phyloP scores from a whole-genome alignment of 208 protist species.

The Crithidia mellificae region DNA sequence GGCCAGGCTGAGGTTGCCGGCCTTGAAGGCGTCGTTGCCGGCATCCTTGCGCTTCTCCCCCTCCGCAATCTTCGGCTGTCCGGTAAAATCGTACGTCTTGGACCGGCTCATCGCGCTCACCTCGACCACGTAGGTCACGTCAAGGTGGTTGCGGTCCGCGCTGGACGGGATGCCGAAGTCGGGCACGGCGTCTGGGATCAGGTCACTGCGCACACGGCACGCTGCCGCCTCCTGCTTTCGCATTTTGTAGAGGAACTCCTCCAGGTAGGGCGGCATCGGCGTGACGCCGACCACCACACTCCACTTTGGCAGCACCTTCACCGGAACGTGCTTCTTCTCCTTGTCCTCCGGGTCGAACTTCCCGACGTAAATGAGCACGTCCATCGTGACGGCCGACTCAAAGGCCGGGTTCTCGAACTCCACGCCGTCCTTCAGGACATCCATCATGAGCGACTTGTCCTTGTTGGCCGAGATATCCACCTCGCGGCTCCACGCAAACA shows the following conservation, averaged over 20 bases:
- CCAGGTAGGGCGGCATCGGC: slow-evolving; percentile 64
- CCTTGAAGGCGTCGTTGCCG: slow-evolving; percentile 84
- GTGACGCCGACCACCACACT: slow-evolving; percentile 61
- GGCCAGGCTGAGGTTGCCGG: slow-evolving; percentile 54
- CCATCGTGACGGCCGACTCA: slow-evolving; percentile 67
- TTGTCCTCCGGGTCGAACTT: slow-evolving; percentile 42
- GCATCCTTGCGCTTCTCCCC: slow-evolving; percentile 67
- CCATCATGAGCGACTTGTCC: slow-evolving; percentile 84
- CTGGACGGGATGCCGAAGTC: slow-evolving; percentile 61
- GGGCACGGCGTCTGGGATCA: slow-evolving; percentile 47
- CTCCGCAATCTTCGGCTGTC: slow-evolving; percentile 64
- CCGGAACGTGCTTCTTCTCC: slow-evolving; percentile 37
- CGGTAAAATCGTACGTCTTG: slow-evolving; percentile 70
- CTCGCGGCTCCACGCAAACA: slow-evolving; percentile 80
- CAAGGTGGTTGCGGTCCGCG: slow-evolving; percentile 23
- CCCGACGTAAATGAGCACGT: slow-evolving; percentile 64
- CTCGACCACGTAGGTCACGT: slow-evolving; percentile 74
- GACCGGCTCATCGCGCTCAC: slow-evolving; percentile 59
- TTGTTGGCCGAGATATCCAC: slow-evolving; percentile 75
- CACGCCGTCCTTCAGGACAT: slow-evolving; percentile 60
- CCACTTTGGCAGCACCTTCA: slow-evolving; percentile 58
- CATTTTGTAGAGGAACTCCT: slow-evolving; percentile 78
- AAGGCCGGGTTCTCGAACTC: slow-evolving; percentile 83
- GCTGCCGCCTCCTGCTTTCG: slow-evolving; percentile 66
- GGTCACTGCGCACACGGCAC: slow-evolving; percentile 55